Percentiles rank a stretch among this genome's conserved stretches.
phyloP scores from a whole-genome alignment of 1,284 basidiomycete species.

The Tylopilus sp. region DNA sequence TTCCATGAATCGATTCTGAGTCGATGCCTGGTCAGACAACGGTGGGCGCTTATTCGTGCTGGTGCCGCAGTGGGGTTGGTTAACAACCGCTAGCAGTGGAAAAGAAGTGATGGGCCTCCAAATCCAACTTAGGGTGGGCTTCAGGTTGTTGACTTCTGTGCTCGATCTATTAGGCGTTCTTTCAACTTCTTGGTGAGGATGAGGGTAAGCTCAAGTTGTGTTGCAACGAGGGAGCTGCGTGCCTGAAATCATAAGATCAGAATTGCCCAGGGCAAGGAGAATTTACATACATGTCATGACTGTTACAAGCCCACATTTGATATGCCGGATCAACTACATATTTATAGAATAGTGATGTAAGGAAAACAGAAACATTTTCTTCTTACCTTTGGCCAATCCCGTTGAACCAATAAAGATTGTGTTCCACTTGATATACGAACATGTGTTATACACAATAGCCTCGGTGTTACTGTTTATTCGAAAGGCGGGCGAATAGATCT shows the following conservation, averaged over 20 bases:
- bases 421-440: not conserved
- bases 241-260: no score
- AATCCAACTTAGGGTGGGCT: no score
- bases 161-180: not conserved
- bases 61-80: not conserved
- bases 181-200: not conserved
- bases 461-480: constrained; percentile 1
- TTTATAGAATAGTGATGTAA: no score
- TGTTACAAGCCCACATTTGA: no score
- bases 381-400: not conserved
- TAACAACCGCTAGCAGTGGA: not conserved
- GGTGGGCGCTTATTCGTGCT: constrained; percentile 4
- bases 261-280: no score
- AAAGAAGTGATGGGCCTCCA: not conserved
- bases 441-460: not conserved
- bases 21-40: no score
- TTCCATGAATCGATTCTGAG: not conserved
- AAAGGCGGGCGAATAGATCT: constrained; percentile 42
- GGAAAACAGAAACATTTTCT: not conserved
- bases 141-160: not conserved
- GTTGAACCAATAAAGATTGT: not conserved
- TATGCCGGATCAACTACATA: no score
- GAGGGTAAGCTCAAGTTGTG: not conserved
- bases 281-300: no score
- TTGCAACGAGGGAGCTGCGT: not conserved